Evolutionary conservation across 73 alveolate genomes (phyloP).

Genomic region (Paramecium sonneborni): DNA sequence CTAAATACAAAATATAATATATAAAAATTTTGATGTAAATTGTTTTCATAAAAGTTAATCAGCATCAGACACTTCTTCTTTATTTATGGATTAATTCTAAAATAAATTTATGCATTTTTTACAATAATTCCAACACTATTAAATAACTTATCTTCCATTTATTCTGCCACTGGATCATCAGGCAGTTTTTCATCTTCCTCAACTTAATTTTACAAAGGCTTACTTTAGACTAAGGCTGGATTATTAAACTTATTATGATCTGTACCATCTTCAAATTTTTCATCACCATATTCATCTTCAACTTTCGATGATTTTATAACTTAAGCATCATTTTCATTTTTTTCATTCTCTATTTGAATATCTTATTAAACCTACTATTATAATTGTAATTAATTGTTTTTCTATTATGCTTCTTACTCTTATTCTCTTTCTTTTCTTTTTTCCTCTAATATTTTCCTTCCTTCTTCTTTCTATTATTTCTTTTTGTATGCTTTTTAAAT

Average conservation of each 20-base stretch:
- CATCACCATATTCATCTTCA: neutral
- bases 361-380: neutral
- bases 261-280: constrained; percentile 16
- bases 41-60: neutral
- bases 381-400: neutral
- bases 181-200: neutral
- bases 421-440: neutral
- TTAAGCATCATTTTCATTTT: neutral
- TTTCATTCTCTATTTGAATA: neutral
- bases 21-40: neutral
- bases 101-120: neutral
- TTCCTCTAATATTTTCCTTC: neutral
- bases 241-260: neutral
- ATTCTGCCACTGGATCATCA: constrained; percentile 10
- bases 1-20: too few species aligned
- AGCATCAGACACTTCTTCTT: constrained; percentile 44
- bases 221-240: neutral
- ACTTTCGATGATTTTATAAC: neutral
- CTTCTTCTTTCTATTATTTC: constrained; percentile 34
- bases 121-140: constrained; percentile 38
- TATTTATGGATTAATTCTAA: neutral
- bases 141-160: constrained; percentile 21
- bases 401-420: neutral
- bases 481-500: constrained; percentile 25
- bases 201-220: neutral